Evolutionary conservation across 2,329 filamentous ascomycete genomes (phyloP).

Genomic region (Dichotomopilus funicola): DNA sequence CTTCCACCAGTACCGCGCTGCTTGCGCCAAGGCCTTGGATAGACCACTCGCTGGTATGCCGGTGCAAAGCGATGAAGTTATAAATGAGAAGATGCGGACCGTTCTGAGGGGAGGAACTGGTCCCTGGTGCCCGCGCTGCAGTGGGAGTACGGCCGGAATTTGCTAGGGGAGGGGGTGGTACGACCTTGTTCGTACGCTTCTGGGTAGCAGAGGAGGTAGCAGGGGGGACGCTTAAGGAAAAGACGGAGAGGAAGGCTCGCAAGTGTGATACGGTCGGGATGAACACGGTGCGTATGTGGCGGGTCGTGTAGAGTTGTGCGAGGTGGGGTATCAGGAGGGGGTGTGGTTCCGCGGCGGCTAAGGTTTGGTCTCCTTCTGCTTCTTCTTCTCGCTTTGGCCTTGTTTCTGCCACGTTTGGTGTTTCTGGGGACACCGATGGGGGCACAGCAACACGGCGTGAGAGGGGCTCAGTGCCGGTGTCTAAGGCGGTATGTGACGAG

Average conservation of each 20-base stretch:
- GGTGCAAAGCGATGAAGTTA: slow-evolving; percentile 59
- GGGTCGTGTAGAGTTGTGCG: slow-evolving; percentile 60
- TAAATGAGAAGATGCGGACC: slow-evolving; percentile 48
- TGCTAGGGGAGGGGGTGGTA: neutral
- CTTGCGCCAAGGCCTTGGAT: slow-evolving; percentile 63
- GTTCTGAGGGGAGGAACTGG: no score
- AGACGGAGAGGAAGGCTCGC: slow-evolving; percentile 64
- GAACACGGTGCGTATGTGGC: slow-evolving; percentile 65
- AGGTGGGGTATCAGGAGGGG: slow-evolving; percentile 58
- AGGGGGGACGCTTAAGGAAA: slow-evolving; percentile 27
- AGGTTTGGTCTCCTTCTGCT: no score
- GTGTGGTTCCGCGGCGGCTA: neutral
- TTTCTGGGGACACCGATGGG: no score
- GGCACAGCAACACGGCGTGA: neutral
- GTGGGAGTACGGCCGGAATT: neutral
- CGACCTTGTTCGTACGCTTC: no score
- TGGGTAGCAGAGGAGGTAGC: slow-evolving; percentile 25
- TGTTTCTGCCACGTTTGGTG: no score
- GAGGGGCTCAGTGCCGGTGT: neutral
- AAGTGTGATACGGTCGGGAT: slow-evolving; percentile 69
- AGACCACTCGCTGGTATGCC: slow-evolving; percentile 65
- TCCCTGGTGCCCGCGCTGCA: slow-evolving; percentile 29
- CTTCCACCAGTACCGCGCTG: slow-evolving; percentile 56
- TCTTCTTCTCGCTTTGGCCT: no score
- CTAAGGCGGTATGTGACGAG: slow-evolving; percentile 2